Conservation (phyloP, 2,329 filamentous ascomycete genomes). For the Calonectria hawksworthii region DNA sequence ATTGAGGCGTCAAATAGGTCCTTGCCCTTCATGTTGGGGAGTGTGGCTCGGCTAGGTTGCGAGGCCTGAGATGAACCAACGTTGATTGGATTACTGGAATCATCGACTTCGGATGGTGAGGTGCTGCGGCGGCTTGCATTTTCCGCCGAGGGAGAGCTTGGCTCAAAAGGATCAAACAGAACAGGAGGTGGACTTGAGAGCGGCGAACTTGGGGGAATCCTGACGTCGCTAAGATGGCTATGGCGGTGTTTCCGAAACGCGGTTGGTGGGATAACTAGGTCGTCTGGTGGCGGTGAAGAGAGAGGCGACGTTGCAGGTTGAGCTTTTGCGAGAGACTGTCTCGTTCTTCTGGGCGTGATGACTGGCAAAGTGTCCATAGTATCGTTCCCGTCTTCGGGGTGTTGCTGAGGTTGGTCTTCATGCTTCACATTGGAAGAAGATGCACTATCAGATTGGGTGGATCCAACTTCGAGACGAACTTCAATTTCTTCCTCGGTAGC, state of each 20-base stretch:
- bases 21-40: slow-evolving; percentile 77
- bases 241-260: slow-evolving; percentile 40
- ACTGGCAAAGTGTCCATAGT: slow-evolving; percentile 22
- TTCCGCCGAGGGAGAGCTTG: slow-evolving; percentile 52
- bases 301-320: slow-evolving; percentile 52
- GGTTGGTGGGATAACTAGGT: slow-evolving; percentile 45
- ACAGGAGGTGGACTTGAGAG: slow-evolving; percentile 69
- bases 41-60: slow-evolving; percentile 47
- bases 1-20: slow-evolving; percentile 80
- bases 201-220: slow-evolving; percentile 59
- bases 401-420: slow-evolving; percentile 23
- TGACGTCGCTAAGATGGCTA: slow-evolving; percentile 38
- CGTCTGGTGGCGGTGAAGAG: slow-evolving; percentile 54
- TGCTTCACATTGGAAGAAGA: slow-evolving; percentile 26
- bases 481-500: slow-evolving; percentile 42
- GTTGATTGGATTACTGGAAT: slow-evolving; percentile 57
- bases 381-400: background rate
- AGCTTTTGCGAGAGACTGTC: slow-evolving; percentile 37
- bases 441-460: slow-evolving; percentile 30
- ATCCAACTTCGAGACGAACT: slow-evolving; percentile 35
- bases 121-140: slow-evolving; percentile 55
- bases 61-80: slow-evolving; percentile 57
- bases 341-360: slow-evolving; percentile 36
- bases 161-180: slow-evolving; percentile 65
- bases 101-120: slow-evolving; percentile 61